Conservation (phyloP, 352 stramenopile species). For the Globisporangium alternatum region DNA sequence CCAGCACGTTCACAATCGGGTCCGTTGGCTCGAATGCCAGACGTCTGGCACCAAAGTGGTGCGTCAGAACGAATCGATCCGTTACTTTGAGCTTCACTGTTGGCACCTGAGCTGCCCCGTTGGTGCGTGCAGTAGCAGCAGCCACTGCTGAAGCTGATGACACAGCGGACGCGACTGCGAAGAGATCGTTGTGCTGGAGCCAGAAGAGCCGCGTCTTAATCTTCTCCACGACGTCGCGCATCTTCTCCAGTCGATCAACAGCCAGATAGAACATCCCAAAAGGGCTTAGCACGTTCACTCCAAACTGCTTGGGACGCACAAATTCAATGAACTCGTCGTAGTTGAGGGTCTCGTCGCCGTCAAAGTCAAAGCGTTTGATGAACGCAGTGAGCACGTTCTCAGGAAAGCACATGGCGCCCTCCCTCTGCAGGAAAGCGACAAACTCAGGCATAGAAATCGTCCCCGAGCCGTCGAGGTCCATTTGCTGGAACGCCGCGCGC, state of each 20-base stretch:
- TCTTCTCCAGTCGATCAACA: slow-evolving; percentile 22
- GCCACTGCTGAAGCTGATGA: background rate
- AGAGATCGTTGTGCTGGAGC: slow-evolving; percentile 56
- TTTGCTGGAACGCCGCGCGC: slow-evolving; percentile 23
- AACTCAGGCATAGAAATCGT: slow-evolving; percentile 30
- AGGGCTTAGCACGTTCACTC: slow-evolving; percentile 38
- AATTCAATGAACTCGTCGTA: slow-evolving; percentile 51
- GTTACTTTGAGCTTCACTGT: slow-evolving; percentile 33
- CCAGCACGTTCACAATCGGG: slow-evolving; percentile 24
- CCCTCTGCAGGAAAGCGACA: slow-evolving; percentile 27
- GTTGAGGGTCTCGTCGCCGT: slow-evolving; percentile 39
- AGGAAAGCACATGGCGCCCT: slow-evolving; percentile 32
- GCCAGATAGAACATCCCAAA: slow-evolving; percentile 48
- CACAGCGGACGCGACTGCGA: slow-evolving; percentile 16
- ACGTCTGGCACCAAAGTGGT: slow-evolving; percentile 33
- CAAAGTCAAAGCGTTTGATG: slow-evolving; percentile 41
- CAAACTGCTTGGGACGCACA: slow-evolving; percentile 39
- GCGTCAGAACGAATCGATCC: slow-evolving; percentile 31
- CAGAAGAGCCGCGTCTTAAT: slow-evolving; percentile 53
- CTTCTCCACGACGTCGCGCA: slow-evolving; percentile 30
- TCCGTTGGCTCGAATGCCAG: slow-evolving; percentile 23
- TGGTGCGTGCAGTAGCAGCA: background rate
- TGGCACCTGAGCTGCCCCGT: background rate
- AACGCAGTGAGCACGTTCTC: slow-evolving; percentile 30
- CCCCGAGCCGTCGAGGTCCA: slow-evolving; percentile 37